Evolutionary conservation across 208 protist genomes (phyloP).

Genomic region (Leishmania tropica): DNA sequence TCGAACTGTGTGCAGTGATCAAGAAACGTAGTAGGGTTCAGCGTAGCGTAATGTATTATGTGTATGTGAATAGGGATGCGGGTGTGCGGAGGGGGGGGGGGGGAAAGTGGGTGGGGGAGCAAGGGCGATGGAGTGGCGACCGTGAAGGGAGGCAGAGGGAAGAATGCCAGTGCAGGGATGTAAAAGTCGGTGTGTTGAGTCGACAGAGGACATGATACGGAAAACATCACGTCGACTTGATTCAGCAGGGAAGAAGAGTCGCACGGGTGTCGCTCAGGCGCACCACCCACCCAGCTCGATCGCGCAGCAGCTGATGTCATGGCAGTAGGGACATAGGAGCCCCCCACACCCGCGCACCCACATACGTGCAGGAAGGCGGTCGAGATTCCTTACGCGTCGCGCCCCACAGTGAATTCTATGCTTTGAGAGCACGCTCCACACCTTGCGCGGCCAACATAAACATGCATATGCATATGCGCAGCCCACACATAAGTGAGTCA

Average conservation of each 20-base stretch:
- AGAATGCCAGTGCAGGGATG: neutral
- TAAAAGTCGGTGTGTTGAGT: slow-evolving; percentile 2
- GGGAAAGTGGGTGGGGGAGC: neutral
- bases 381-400: neutral
- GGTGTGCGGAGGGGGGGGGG: neutral
- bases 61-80: neutral
- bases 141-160: neutral
- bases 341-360: neutral
- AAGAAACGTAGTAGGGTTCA: neutral
- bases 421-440: neutral
- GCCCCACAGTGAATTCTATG: neutral
- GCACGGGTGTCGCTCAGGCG: neutral
- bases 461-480: neutral
- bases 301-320: neutral
- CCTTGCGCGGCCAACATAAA: neutral
- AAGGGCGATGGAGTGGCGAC: neutral
- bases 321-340: neutral
- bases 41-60: neutral
- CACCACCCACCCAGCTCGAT: neutral
- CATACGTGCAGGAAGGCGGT: neutral
- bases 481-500: neutral
- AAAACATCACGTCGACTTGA: neutral
- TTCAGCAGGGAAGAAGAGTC: neutral
- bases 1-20: neutral
- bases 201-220: neutral